A percentile compares a stretch with the other conserved stretches of the same genome.
Conservation (phyloP, 1,139 yeast genomes). For the Candida sp. region DNA sequence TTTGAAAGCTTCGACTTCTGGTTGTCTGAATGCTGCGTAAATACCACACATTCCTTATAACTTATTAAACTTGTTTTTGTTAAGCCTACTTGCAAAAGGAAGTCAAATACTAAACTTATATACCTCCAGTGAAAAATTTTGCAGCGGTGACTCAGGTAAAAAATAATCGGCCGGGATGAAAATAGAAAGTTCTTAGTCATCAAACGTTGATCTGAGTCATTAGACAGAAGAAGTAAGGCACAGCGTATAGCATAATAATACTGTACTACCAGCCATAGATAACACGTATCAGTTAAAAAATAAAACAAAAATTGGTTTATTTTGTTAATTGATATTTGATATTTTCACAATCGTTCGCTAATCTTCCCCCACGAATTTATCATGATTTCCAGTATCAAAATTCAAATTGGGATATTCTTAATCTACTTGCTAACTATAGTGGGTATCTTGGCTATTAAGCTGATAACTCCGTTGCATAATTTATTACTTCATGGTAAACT, state of each 20-base stretch:
- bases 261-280: too few relatives aligned
- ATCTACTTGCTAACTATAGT: neutral
- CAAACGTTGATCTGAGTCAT: too few relatives aligned
- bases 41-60: slow-evolving; percentile 96
- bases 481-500: slow-evolving; percentile 19
- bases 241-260: too few relatives aligned
- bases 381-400: neutral
- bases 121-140: neutral
- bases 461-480: slow-evolving; percentile 11
- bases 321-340: too few relatives aligned
- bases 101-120: neutral
- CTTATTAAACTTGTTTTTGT: too few relatives aligned
- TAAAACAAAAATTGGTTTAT: too few relatives aligned
- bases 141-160: neutral
- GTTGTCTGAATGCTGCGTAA: slow-evolving; percentile 86
- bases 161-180: neutral
- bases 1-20: slow-evolving; percentile 77
- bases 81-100: too few relatives aligned
- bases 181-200: too few relatives aligned
- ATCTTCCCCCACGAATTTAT: too few relatives aligned
- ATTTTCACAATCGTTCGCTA: too few relatives aligned
- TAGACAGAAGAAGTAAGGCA: too few relatives aligned
- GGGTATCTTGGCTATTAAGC: slow-evolving; percentile 11
- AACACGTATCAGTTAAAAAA: too few relatives aligned
- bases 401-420: neutral